phyloP scores from a whole-genome alignment of 441 rosid genomes.

The Aquilaria agallochum region DNA sequence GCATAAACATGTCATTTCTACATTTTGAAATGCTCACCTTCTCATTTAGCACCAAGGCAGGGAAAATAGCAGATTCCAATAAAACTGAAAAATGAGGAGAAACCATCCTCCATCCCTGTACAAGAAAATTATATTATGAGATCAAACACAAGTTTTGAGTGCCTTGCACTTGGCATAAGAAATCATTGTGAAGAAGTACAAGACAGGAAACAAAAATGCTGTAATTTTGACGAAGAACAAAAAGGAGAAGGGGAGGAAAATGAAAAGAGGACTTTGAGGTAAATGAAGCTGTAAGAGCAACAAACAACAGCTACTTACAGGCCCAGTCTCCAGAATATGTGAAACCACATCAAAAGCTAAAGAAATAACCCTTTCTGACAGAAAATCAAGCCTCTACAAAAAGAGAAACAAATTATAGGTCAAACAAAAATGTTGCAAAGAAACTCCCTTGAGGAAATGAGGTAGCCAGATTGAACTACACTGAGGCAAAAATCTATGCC shows the following conservation, averaged over 20 bases:
- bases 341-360: slow-evolving; percentile 79
- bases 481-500: too few species aligned
- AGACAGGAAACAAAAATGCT: neutral
- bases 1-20: neutral
- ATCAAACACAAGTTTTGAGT: too few species aligned
- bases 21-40: slow-evolving; percentile 41
- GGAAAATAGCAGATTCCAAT: slow-evolving; percentile 80
- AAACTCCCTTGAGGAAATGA: too few species aligned
- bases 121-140: neutral
- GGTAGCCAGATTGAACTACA: too few species aligned
- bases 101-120: slow-evolving; percentile 90
- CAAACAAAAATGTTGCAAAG: too few species aligned
- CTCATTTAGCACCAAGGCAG: slow-evolving; percentile 67
- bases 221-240: neutral
- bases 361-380: slow-evolving; percentile 63
- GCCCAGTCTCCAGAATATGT: slow-evolving; percentile 79
- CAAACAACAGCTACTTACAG: slow-evolving; percentile 46
- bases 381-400: slow-evolving; percentile 68
- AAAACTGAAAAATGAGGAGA: slow-evolving; percentile 75
- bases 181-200: neutral
- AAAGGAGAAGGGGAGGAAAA: slow-evolving; percentile 2
- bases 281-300: slow-evolving; percentile 5
- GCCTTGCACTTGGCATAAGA: too few species aligned
- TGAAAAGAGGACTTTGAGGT: neutral
- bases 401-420: slow-evolving; percentile 9